These are phyloP conservation scores for Pelargonium cotyledonis DNA, from an alignment of 441 rosid genomes.

Conservation along the genomic window DNA sequence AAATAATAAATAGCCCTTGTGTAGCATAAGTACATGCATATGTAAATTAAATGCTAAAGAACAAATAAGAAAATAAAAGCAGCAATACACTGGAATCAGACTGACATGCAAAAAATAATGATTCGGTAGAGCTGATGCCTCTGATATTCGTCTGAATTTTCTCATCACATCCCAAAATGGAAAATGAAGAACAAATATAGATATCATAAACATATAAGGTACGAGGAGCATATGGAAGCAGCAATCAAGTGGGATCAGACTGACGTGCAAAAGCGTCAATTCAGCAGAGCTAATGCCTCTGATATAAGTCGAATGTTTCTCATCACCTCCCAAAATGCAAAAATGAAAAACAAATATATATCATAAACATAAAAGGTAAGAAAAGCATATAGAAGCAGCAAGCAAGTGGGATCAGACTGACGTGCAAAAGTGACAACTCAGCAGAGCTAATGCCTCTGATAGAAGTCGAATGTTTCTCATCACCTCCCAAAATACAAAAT, in stretches of 20 bases:
- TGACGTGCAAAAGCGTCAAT: conserved; percentile 33
- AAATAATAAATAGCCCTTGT: neutral
- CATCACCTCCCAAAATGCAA: conserved; percentile 22
- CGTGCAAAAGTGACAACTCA: conserved; percentile 33
- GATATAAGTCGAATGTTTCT: conserved; percentile 8
- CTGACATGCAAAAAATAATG: conserved; percentile 35
- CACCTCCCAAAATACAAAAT: conserved; percentile 17
- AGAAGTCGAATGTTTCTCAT: conserved; percentile 11
- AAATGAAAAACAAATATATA: neutral
- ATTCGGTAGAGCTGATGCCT: conserved; percentile 24
- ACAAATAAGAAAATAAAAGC: neutral
- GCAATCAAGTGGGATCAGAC: conserved; percentile 27
- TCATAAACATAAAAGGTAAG: neutral
- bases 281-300: conserved; percentile 24
- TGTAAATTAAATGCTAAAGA: too few relatives aligned
- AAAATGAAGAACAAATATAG: neutral
- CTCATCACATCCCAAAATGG: conserved; percentile 21
- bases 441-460: conserved; percentile 22
- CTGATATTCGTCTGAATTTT: conserved; percentile 9
- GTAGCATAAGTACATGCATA: too few relatives aligned
- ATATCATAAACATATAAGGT: neutral
- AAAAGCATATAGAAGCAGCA: neutral
- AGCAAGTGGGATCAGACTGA: conserved; percentile 21
- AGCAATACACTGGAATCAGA: conserved; percentile 24
- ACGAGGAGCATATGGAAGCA: neutral